A percentile compares a stretch with the other conserved stretches of the same genome.
These are phyloP conservation scores for Fraxinus greggii DNA, from an alignment of 305 asterid species.

Conservation along the genomic window DNA sequence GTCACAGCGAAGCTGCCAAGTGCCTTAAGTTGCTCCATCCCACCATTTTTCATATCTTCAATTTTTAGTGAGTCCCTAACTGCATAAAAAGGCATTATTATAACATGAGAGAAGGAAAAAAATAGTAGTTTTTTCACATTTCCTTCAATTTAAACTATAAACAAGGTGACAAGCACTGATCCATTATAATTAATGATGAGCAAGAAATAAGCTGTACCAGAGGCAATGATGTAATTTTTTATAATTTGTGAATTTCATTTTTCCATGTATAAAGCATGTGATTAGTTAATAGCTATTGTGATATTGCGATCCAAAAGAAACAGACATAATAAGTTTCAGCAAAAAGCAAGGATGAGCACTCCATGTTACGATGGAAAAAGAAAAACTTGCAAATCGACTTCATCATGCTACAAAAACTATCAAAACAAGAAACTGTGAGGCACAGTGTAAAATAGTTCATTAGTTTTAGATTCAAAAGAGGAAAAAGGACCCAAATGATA, in stretches of 20 bases:
- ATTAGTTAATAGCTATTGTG: background rate
- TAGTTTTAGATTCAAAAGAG: background rate
- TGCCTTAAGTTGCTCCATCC: constrained; percentile 52
- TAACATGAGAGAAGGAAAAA: background rate
- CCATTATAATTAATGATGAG: background rate
- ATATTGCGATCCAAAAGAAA: background rate
- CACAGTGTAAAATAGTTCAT: background rate
- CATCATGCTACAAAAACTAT: background rate
- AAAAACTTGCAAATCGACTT: background rate
- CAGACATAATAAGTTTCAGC: background rate
- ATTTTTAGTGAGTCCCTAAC: constrained; percentile 44
- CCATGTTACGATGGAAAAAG: background rate
- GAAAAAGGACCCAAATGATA: background rate
- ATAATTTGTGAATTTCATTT: background rate
- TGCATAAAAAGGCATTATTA: constrained; percentile 14
- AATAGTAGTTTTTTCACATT: background rate
- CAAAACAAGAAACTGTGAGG: background rate
- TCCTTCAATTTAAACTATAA: background rate
- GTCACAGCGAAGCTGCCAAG: constrained; percentile 65
- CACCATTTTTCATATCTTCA: constrained; percentile 45
- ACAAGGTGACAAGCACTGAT: background rate
- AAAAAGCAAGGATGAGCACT: background rate
- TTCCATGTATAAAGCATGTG: background rate
- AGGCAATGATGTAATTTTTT: background rate
- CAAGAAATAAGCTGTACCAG: background rate